Percentiles rank a stretch among this genome's conserved stretches.
These are phyloP conservation scores for Mortierella sp. DNA, from an alignment of 371 early-diverging fungal genomes.

Conservation along the genomic window DNA sequence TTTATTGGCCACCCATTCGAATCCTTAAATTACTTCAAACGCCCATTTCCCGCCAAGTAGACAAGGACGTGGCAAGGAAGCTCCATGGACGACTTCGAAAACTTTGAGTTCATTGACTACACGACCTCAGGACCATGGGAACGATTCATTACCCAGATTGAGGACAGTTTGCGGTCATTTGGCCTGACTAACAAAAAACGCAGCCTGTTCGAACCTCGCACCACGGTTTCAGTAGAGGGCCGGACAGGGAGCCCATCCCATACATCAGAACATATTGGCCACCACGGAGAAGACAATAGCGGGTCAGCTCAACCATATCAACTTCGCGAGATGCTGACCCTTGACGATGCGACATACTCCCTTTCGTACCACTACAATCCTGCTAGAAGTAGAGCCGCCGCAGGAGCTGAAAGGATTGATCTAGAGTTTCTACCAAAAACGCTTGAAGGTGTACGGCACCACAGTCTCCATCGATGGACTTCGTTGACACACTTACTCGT, in stretches of 20 bases:
- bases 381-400: constrained; percentile 28
- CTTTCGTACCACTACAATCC: constrained; percentile 53
- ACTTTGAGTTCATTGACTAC: constrained; percentile 57
- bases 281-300: not conserved
- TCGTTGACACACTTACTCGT: constrained; percentile 47
- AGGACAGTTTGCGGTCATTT: constrained; percentile 45
- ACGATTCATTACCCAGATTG: constrained; percentile 54
- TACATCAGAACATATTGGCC: not conserved
- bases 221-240: not conserved
- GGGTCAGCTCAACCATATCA: constrained; percentile 13
- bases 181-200: constrained; percentile 38
- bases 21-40: not conserved
- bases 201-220: constrained; percentile 32
- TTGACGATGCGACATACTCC: constrained; percentile 51
- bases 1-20: constrained; percentile 1
- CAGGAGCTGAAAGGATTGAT: constrained; percentile 39
- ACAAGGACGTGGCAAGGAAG: not conserved
- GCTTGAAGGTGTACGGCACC: constrained; percentile 36
- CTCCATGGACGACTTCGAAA: constrained; percentile 55
- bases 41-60: not conserved
- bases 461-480: constrained; percentile 54
- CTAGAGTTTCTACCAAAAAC: constrained; percentile 39
- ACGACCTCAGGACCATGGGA: constrained; percentile 56
- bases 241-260: not conserved
- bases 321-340: constrained; percentile 43